Conservation (phyloP, 805 yeast species). For the Pichia ethanolica region DNA sequence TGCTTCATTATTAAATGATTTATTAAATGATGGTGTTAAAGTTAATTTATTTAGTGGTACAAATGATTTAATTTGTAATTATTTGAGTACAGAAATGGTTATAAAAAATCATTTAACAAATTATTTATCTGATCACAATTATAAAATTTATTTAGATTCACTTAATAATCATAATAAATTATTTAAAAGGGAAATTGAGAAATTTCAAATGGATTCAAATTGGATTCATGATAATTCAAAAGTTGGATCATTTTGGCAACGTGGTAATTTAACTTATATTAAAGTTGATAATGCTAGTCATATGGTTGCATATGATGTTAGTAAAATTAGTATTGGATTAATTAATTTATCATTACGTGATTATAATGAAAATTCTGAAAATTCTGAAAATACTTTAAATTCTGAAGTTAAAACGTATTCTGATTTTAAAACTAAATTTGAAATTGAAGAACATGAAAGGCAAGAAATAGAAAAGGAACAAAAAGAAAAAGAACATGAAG, state of each 20-base stretch:
- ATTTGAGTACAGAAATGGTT: conserved; percentile 62
- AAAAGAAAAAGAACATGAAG: background rate
- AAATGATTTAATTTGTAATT: conserved; percentile 83
- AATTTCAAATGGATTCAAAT: conserved; percentile 15
- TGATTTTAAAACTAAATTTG: background rate
- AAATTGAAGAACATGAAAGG: background rate
- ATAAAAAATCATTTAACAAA: conserved; percentile 41
- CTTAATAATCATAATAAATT: background rate
- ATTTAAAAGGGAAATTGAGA: conserved; percentile 1
- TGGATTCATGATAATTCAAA: conserved; percentile 39
- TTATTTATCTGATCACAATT: conserved; percentile 5
- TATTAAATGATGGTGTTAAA: conserved; percentile 48
- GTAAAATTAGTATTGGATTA: conserved; percentile 61
- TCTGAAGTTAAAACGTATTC: conserved; percentile 4
- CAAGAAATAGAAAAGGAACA: background rate
- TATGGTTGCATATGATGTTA: conserved; percentile 87
- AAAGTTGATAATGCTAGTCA: conserved; percentile 75
- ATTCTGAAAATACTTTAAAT: conserved; percentile 1
- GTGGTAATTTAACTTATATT: conserved; percentile 69
- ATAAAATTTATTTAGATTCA: background rate
- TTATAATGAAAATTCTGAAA: conserved; percentile 12
- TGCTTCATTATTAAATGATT: conserved; percentile 54
- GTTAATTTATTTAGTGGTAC: conserved; percentile 80
- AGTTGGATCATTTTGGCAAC: conserved; percentile 38
- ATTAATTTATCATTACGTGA: conserved; percentile 36